Base-by-base conservation (phyloP, 1,284 basidiomycete genomes). In the Trametes pubescens region DNA sequence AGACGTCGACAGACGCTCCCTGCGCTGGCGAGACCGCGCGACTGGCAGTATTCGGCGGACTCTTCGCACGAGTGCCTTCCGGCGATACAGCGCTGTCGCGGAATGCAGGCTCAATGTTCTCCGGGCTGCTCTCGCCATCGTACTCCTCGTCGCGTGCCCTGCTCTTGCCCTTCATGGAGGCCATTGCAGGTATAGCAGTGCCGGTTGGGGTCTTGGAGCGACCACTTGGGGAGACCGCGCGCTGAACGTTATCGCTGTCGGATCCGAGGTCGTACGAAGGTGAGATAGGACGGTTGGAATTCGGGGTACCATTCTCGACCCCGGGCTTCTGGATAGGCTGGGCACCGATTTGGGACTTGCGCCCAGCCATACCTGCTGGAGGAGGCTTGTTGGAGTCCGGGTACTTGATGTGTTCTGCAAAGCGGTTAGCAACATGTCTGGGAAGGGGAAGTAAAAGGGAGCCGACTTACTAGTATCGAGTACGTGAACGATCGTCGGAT, bases 401-500 rank as follows among this genome's bases (percentile, higher is more conserved):
- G 75, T 98, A 98, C 79, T 97, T 97, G 82, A 99, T 99, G 74
- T 98, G 90, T 78, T 94, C 91, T 90, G 71, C 51, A 43, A 57
- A 48, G 60, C 18, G 56, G 32, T 57, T 40, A 44, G 52, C 37
- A 59, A 59, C 52, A 51, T 57, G 6, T 32, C 61, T 32, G 49
- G 26, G 57, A 21, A 14, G 32, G 14, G 24, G 35, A 62, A 52
- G 51, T 68, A 61, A 57, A 66, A 54, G 48, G 62, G 11, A 13
- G 46, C 37, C n/a, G 1, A 86, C 91, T 72, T 63, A 95, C 95
- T 94, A 5, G 96, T 97, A 78, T 98, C 96, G 65, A 99, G 83
- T 55, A 99, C 90, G 75, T 99, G 94, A 37, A 98, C 85, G 56
- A 93, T 76, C 22, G 85, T 86, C 14, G 93, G 89, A 77, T 99